These are phyloP conservation scores for Tolypocladium album DNA, from an alignment of 2,329 filamentous ascomycete species.

Conservation along the genomic window DNA sequence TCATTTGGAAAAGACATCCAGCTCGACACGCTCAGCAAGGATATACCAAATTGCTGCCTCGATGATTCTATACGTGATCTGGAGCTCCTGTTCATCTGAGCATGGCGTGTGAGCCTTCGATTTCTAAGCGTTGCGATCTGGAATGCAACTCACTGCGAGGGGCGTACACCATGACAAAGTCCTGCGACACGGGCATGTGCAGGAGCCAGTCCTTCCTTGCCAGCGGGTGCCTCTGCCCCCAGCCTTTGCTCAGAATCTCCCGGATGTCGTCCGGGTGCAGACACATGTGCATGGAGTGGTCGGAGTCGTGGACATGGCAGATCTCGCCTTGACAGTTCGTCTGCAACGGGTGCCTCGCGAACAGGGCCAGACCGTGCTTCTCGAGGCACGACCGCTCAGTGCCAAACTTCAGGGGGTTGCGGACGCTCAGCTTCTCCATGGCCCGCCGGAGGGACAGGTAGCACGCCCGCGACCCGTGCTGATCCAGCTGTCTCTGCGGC, in stretches of 20 bases:
- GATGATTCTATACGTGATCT: conserved; percentile 57
- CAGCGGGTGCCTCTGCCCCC: conserved; percentile 64
- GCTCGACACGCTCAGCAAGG: conserved; percentile 31
- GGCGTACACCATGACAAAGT: conserved; percentile 77
- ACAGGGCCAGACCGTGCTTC: conserved; percentile 70
- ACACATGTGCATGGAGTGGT: conserved; percentile 69
- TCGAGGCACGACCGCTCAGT: conserved; percentile 68
- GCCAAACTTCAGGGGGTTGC: conserved; percentile 37
- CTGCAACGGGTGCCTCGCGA: conserved; percentile 54
- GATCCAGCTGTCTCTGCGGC: conserved; percentile 68
- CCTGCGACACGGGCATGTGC: conserved; percentile 56
- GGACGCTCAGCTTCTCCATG: conserved; percentile 38
- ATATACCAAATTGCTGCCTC: conserved; percentile 64
- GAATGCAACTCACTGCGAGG: conserved; percentile 40
- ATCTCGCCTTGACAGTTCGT: conserved; percentile 71
- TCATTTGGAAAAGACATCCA: conserved; percentile 9
- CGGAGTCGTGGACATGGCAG: conserved; percentile 67
- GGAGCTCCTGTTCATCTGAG: conserved; percentile 54
- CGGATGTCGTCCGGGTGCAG: conserved; percentile 70
- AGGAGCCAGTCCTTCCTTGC: conserved; percentile 54
- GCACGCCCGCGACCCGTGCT: conserved; percentile 43
- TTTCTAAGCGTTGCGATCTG: background rate
- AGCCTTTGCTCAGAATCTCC: conserved; percentile 61
- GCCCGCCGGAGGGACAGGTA: conserved; percentile 43
- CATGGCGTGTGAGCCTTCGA: background rate